These are phyloP conservation scores for Ceratobasidium sp. DNA, from an alignment of 1,284 basidiomycete species.

Conservation along the genomic window DNA sequence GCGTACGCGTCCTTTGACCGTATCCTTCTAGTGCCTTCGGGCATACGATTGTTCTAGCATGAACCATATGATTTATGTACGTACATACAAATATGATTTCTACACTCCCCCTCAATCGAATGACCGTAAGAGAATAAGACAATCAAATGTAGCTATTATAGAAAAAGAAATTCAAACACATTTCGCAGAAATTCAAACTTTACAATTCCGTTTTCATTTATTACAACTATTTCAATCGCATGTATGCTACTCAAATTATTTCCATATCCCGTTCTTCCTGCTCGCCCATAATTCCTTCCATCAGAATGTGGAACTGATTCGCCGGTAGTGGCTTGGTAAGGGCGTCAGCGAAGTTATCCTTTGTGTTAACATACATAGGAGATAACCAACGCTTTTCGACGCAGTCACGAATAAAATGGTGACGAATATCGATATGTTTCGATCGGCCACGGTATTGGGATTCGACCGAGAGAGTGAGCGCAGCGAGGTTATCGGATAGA, in stretches of 20 bases:
- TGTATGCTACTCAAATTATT: conserved; percentile 58
- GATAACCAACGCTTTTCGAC: conserved; percentile 48
- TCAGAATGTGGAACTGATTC: neutral
- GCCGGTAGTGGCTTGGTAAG: conserved; percentile 53
- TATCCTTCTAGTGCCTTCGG: too few relatives aligned
- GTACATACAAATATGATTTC: too few relatives aligned
- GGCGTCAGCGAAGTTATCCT: conserved; percentile 53
- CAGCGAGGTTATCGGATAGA: conserved; percentile 52
- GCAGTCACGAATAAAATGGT: conserved; percentile 54
- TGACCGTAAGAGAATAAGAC: too few relatives aligned
- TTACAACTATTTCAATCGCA: neutral
- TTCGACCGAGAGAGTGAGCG: conserved; percentile 51
- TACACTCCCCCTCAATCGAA: too few relatives aligned
- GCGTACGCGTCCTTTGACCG: too few relatives aligned
- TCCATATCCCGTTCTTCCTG: too few relatives aligned
- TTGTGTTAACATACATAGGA: conserved; percentile 47
- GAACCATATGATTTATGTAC: too few relatives aligned
- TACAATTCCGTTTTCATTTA: neutral
- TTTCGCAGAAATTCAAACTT: neutral
- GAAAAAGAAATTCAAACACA: too few relatives aligned
- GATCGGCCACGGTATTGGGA: conserved; percentile 47
- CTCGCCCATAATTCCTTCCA: neutral
- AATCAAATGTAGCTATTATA: too few relatives aligned
- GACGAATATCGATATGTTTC: conserved; percentile 56
- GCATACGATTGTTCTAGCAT: too few relatives aligned